A percentile compares a stretch with the other conserved stretches of the same genome.
phyloP scores from a whole-genome alignment of 106 monocot genomes.

The Dendrobium officinale region DNA sequence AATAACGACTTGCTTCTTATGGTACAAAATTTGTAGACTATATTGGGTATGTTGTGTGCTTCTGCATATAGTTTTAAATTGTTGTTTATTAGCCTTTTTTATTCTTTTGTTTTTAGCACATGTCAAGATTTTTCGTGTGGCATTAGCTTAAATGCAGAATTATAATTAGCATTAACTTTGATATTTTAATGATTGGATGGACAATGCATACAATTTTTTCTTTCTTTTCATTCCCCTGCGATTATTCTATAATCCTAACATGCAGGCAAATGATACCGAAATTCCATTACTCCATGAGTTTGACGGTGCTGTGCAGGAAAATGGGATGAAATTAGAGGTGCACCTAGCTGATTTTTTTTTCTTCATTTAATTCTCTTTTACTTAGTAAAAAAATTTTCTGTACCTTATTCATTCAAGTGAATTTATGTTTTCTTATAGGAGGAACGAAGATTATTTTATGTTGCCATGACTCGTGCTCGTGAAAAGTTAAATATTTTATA shows the following conservation, averaged over 20 bases:
- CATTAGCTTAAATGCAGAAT: not conserved
- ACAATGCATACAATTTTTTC: not conserved
- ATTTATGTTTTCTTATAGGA: slow-evolving; percentile 38
- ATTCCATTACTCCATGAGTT: slow-evolving; percentile 83
- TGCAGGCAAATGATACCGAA: slow-evolving; percentile 88
- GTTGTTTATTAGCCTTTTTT: too few species aligned
- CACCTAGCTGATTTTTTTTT: slow-evolving; percentile 1
- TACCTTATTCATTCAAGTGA: not conserved
- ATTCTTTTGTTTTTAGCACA: too few species aligned
- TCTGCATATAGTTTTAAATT: too few species aligned
- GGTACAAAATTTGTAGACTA: too few species aligned
- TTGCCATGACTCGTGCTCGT: slow-evolving; percentile 87
- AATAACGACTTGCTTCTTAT: too few species aligned
- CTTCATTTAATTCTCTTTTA: not conserved
- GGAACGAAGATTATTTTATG: slow-evolving; percentile 86
- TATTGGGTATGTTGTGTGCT: too few species aligned
- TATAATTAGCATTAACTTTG: not conserved
- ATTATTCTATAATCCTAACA: not conserved
- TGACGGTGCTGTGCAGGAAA: slow-evolving; percentile 40
- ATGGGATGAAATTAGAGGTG: slow-evolving; percentile 66
- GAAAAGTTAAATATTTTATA: slow-evolving; percentile 72
- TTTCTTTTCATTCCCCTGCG: not conserved
- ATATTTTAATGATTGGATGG: not conserved
- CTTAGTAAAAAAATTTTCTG: slow-evolving; percentile 8
- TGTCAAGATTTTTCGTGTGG: not conserved